Percentiles rank a stretch among this genome's conserved stretches.
Conservation (phyloP, 768 basidiomycete species). For the Punctularia strigosozonata region DNA sequence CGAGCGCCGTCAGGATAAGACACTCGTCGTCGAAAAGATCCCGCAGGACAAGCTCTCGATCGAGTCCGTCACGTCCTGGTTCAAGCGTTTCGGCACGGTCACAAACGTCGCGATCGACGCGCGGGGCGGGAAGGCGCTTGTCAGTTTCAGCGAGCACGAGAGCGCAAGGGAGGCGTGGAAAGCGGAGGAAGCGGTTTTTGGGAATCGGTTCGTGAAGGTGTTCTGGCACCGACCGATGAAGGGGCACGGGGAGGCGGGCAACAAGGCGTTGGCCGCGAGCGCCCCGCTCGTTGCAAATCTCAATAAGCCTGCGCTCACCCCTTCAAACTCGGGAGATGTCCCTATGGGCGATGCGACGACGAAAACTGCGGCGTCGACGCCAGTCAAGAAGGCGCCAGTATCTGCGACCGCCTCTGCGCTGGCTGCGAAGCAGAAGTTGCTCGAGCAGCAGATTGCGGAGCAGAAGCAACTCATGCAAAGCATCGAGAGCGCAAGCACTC, state of each 20-base stretch:
- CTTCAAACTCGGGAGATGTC: slow-evolving; percentile 7
- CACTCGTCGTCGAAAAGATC: slow-evolving; percentile 90
- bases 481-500: slow-evolving; percentile 43
- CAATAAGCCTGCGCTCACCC: slow-evolving; percentile 20
- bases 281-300: slow-evolving; percentile 67
- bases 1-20: slow-evolving; percentile 60
- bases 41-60: slow-evolving; percentile 74
- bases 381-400: slow-evolving; percentile 9
- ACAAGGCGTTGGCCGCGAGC: slow-evolving; percentile 70
- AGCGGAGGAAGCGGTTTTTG: slow-evolving; percentile 89
- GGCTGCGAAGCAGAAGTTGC: slow-evolving; percentile 61
- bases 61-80: slow-evolving; percentile 75
- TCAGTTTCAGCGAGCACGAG: slow-evolving; percentile 74
- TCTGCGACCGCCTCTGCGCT: slow-evolving; percentile 34
- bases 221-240: slow-evolving; percentile 94
- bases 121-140: slow-evolving; percentile 65
- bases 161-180: slow-evolving; percentile 89
- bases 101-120: slow-evolving; percentile 85
- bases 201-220: slow-evolving; percentile 88
- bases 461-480: slow-evolving; percentile 79
- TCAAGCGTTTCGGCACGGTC: slow-evolving; percentile 85
- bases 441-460: slow-evolving; percentile 78
- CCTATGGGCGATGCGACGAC: slow-evolving; percentile 11
- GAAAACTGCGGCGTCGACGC: slow-evolving; percentile 7
- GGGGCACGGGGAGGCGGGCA: slow-evolving; percentile 74